phyloP scores from a whole-genome alignment of 2,329 filamentous ascomycete species.

The Phoma sp. region DNA sequence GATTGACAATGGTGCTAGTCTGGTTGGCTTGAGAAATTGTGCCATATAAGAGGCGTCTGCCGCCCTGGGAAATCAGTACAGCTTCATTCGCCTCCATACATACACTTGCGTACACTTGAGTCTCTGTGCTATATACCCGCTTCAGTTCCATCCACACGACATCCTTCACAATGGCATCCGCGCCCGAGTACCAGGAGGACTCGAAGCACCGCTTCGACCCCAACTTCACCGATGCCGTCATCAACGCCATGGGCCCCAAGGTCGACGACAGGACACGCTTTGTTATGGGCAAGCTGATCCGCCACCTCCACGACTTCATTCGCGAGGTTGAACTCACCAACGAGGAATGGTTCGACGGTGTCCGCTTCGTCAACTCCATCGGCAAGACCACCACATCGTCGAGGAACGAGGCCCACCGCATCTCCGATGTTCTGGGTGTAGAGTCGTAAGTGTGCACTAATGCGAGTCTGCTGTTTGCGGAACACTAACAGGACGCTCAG shows the following conservation, averaged over 20 bases:
- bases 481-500: constrained; percentile 43
- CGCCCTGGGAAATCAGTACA: constrained; percentile 8
- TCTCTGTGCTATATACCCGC: background rate
- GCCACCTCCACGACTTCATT: constrained; percentile 78
- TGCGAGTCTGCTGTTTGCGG: background rate
- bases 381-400: constrained; percentile 72
- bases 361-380: constrained; percentile 76
- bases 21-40: constrained; percentile 20
- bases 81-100: background rate
- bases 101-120: background rate
- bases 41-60: constrained; percentile 26
- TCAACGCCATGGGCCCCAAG: constrained; percentile 75
- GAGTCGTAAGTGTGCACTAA: constrained; percentile 64
- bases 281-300: constrained; percentile 69
- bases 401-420: constrained; percentile 75
- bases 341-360: constrained; percentile 78
- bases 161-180: constrained; percentile 23
- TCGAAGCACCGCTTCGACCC: constrained; percentile 67
- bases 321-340: constrained; percentile 78
- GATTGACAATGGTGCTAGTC: constrained; percentile 28
- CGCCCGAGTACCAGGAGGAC: constrained; percentile 29
- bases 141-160: background rate
- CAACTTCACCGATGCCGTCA: constrained; percentile 75
- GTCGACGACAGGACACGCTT: constrained; percentile 68
- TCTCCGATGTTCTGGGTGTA: constrained; percentile 76